Evolutionary conservation across 257 asterid species (phyloP), one percentile per base, ranked within the genome.

Genomic region (Solanum pennellii): DNA sequence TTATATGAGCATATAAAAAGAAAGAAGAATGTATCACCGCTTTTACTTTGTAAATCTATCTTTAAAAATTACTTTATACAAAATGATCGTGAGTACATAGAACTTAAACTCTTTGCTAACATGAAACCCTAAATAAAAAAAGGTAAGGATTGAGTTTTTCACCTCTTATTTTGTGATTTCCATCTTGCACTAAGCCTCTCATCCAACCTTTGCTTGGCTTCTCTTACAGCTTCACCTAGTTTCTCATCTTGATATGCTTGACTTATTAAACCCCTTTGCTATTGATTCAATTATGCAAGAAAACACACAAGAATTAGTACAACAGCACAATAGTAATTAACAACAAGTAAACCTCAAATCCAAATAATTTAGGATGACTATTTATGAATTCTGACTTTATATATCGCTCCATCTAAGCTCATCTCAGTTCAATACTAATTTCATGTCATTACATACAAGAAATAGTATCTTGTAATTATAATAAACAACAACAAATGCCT

Each of bases 171-270:
- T 39, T 91, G 89, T 59, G 92, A 80, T 82, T 89, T 91, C 91
- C 93, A 65, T 42, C 82, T 87, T 20, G 89, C 87, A 88, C 89
- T 92, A 12, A 94, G 89, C 89, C 91, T 93, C 87, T 88, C 91
- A 87, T 94, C 98, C 87, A 94, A 89, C 88, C 98, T 94, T 83
- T 90, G 91, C 88, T 93, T 91, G 83, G 94, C 94, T 89, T 92
- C 94, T 89, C 90, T 89, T 7, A 87, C 92, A 45, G 86, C 90
- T 62, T 86, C 89, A 29, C 84, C 90, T 12, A 89, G 89, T 87
- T 88, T 91, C 76, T 83, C 86, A 89, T 90, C 90, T 65, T 71
- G 66, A 45, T 88, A 72, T 16, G 85, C 89, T 86, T 85, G 89
- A 60, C 60, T 86, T 39, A n/a, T 35, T 66, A 90, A 66, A 59